phyloP scores from a whole-genome alignment of 805 yeast genomes.

The Metschnikowia arizonensis region DNA sequence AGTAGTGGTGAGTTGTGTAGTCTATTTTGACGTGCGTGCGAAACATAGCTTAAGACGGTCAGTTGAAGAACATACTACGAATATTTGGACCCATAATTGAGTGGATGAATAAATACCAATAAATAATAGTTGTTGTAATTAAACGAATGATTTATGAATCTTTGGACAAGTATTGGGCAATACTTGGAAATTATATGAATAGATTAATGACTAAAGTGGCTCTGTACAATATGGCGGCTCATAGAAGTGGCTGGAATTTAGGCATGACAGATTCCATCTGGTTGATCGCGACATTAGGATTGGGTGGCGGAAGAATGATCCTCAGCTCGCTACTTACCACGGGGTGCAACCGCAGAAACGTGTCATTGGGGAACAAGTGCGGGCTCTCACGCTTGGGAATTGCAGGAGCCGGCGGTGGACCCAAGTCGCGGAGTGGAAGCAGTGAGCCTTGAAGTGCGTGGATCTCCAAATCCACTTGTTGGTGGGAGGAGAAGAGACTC shows the following conservation, averaged over 20 bases:
- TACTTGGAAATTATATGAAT: no score
- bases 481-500: slow-evolving; percentile 30
- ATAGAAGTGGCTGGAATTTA: slow-evolving; percentile 17
- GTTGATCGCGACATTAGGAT: background rate
- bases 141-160: no score
- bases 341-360: slow-evolving; percentile 35
- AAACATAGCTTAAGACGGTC: no score
- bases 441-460: slow-evolving; percentile 21
- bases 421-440: slow-evolving; percentile 4
- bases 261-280: slow-evolving; percentile 10
- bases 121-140: no score
- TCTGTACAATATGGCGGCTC: background rate
- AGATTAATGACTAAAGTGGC: no score
- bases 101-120: no score
- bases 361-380: slow-evolving; percentile 7
- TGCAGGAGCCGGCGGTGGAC: background rate
- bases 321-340: slow-evolving; percentile 16
- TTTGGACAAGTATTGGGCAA: no score
- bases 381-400: slow-evolving; percentile 1
- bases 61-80: no score
- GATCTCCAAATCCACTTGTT: slow-evolving; percentile 34
- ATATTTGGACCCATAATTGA: no score
- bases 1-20: no score
- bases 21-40: no score
- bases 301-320: slow-evolving; percentile 11